phyloP scores from a whole-genome alignment of 129 eudicot species.

The Chrysanthemum makinoi region DNA sequence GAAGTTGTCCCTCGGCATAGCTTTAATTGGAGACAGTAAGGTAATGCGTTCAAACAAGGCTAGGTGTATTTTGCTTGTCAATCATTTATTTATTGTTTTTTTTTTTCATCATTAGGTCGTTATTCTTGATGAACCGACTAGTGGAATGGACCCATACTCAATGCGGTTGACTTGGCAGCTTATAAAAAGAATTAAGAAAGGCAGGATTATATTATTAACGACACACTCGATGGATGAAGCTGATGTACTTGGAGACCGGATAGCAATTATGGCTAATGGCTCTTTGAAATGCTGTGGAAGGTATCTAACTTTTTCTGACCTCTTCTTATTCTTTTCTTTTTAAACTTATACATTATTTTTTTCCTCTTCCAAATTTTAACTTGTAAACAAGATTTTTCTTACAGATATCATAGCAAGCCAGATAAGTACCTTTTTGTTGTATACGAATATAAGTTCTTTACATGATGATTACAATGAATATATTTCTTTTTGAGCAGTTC shows the following conservation, averaged over 20 bases:
- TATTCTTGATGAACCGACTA: conserved; percentile 98
- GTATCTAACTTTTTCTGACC: conserved; percentile 41
- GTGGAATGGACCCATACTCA: conserved; percentile 99
- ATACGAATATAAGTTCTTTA: neutral
- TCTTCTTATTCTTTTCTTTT: conserved; percentile 3
- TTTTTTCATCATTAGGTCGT: conserved; percentile 50
- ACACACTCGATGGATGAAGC: conserved; percentile 99
- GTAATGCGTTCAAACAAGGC: conserved; percentile 27
- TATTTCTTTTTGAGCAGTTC: conserved; percentile 53
- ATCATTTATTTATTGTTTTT: neutral
- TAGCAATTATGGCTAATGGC: conserved; percentile 99
- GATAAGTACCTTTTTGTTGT: neutral
- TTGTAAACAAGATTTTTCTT: conserved; percentile 2
- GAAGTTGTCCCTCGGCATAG: conserved; percentile 94
- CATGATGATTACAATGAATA: conserved; percentile 5
- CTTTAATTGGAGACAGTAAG: conserved; percentile 95
- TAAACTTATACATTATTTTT: neutral
- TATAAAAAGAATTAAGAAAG: conserved; percentile 84
- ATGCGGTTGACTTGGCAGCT: conserved; percentile 99
- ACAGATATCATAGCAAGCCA: neutral
- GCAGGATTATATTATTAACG: conserved; percentile 85
- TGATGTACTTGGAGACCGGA: conserved; percentile 96
- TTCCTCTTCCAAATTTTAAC: neutral
- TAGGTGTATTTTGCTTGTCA: conserved; percentile 8
- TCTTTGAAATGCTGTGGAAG: conserved; percentile 98